These are phyloP conservation scores for Wolfiporia cocos DNA, from an alignment of 1,284 basidiomycete genomes.

Conservation along the genomic window DNA sequence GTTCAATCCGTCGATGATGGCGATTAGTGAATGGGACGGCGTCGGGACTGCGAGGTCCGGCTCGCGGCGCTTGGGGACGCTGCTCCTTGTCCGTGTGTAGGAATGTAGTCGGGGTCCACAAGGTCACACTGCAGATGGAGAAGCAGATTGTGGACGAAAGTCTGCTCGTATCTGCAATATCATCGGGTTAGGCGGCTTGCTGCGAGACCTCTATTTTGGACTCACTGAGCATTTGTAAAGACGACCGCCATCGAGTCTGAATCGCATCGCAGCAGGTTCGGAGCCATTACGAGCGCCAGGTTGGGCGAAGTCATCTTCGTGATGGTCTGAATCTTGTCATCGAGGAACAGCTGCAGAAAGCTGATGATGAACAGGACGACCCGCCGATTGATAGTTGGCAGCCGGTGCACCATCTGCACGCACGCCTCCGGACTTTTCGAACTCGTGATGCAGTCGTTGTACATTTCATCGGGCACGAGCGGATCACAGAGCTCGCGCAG, in stretches of 20 bases:
- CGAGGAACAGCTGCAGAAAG: slow-evolving; percentile 84
- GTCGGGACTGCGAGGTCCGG: slow-evolving; percentile 41
- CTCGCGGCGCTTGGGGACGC: slow-evolving; percentile 33
- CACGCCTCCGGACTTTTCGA: slow-evolving; percentile 63
- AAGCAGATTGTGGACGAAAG: slow-evolving; percentile 80
- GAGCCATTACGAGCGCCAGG: slow-evolving; percentile 81
- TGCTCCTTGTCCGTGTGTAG: slow-evolving; percentile 71
- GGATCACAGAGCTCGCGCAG: slow-evolving; percentile 86
- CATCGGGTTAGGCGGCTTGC: slow-evolving; percentile 10
- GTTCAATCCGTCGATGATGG: too few relatives aligned
- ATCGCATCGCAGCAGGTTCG: slow-evolving; percentile 79
- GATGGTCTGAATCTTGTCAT: slow-evolving; percentile 58
- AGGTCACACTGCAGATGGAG: slow-evolving; percentile 71
- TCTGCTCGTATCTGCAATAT: slow-evolving; percentile 72
- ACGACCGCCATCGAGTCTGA: slow-evolving; percentile 81
- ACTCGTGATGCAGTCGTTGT: slow-evolving; percentile 78
- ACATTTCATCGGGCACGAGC: slow-evolving; percentile 80
- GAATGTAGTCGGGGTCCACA: slow-evolving; percentile 69
- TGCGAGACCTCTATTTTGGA: slow-evolving; percentile 17
- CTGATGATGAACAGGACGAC: slow-evolving; percentile 84
- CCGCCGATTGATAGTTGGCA: slow-evolving; percentile 80
- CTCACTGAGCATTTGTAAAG: slow-evolving; percentile 84
- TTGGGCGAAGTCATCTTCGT: slow-evolving; percentile 88
- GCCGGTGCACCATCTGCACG: slow-evolving; percentile 65
- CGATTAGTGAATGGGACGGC: slow-evolving; percentile 33